phyloP scores from a whole-genome alignment of 1,284 basidiomycete species.

The Apiotrichum siamense region DNA sequence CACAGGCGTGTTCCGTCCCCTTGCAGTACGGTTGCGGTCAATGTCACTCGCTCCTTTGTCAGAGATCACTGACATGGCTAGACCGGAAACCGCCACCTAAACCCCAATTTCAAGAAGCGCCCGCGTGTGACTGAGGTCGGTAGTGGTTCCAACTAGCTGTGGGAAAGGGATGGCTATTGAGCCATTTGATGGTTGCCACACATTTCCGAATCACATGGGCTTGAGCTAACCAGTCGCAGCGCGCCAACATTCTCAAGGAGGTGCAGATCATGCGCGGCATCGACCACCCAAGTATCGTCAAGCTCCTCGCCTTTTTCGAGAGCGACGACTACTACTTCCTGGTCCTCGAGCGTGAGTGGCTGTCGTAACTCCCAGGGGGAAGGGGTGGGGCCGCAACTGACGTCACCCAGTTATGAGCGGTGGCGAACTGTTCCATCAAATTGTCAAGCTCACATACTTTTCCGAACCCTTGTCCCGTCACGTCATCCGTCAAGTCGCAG shows the following conservation, averaged over 20 bases:
- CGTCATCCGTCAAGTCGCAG: slow-evolving; percentile 94
- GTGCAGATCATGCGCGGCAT: slow-evolving; percentile 98
- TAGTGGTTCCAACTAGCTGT: slow-evolving; percentile 8
- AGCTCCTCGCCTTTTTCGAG: slow-evolving; percentile 82
- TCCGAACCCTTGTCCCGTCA: slow-evolving; percentile 91
- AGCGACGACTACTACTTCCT: slow-evolving; percentile 91
- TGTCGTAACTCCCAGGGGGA: no score
- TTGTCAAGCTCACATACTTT: slow-evolving; percentile 98
- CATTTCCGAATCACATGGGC: not conserved
- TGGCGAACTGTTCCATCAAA: slow-evolving; percentile 98
- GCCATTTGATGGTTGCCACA: no score
- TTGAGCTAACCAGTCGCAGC: slow-evolving; percentile 53
- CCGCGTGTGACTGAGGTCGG: slow-evolving; percentile 91
- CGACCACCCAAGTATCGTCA: slow-evolving; percentile 83
- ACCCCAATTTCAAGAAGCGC: slow-evolving; percentile 83
- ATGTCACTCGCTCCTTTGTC: not conserved
- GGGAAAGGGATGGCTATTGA: no score
- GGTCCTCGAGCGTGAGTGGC: slow-evolving; percentile 77
- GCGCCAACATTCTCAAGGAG: slow-evolving; percentile 98
- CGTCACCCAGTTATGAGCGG: slow-evolving; percentile 77
- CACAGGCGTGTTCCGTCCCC: slow-evolving; percentile 11
- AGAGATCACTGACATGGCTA: slow-evolving; percentile 39
- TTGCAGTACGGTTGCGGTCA: not conserved
- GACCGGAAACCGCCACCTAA: slow-evolving; percentile 87
- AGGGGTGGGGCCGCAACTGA: slow-evolving; percentile 1